Percentiles rank a stretch among this genome's conserved stretches.
These are phyloP conservation scores for Hericium coralloides DNA, from an alignment of 768 basidiomycete genomes.

Conservation along the genomic window DNA sequence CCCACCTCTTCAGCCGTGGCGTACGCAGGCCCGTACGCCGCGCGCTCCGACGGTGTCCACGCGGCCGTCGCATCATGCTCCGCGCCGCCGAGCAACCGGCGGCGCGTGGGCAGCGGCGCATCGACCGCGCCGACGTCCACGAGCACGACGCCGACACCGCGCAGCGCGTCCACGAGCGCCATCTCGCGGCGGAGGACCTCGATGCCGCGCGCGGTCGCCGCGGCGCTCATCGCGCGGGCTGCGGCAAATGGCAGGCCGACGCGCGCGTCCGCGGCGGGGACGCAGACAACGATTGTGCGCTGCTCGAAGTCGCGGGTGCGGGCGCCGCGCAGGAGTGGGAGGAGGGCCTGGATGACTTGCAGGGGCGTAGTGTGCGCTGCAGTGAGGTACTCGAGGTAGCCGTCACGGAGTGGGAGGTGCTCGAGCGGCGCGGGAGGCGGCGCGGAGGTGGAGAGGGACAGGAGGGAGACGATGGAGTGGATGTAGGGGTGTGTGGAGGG, in stretches of 20 bases:
- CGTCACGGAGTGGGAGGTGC: constrained; percentile 50
- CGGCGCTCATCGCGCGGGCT: constrained; percentile 69
- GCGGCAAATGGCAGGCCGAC: constrained; percentile 62
- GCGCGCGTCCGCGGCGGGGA: constrained; percentile 63
- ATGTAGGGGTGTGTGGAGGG: constrained; percentile 61
- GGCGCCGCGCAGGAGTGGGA: constrained; percentile 69
- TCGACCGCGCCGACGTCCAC: constrained; percentile 64
- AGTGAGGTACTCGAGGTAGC: constrained; percentile 64
- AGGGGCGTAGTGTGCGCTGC: constrained; percentile 73
- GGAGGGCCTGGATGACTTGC: constrained; percentile 63
- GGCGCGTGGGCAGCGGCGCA: constrained; percentile 15
- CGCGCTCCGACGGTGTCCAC: constrained; percentile 69
- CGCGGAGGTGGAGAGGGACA: constrained; percentile 40
- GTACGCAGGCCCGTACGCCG: constrained; percentile 66
- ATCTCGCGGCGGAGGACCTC: constrained; percentile 74
- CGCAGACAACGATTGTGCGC: constrained; percentile 57
- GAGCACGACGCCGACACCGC: constrained; percentile 58
- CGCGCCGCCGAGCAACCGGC: constrained; percentile 22
- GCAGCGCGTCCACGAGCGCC: constrained; percentile 48
- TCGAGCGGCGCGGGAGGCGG: constrained; percentile 54
- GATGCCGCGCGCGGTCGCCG: constrained; percentile 58
- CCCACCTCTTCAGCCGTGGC: constrained; percentile 36
- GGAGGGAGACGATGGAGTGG: constrained; percentile 69
- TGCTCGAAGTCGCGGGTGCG: constrained; percentile 42
- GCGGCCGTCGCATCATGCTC: constrained; percentile 38